A percentile compares a stretch with the other conserved stretches of the same genome.
Evolutionary conservation across 2,329 filamentous ascomycete genomes (phyloP).

Genomic region (Rasamsonia emersonii): DNA sequence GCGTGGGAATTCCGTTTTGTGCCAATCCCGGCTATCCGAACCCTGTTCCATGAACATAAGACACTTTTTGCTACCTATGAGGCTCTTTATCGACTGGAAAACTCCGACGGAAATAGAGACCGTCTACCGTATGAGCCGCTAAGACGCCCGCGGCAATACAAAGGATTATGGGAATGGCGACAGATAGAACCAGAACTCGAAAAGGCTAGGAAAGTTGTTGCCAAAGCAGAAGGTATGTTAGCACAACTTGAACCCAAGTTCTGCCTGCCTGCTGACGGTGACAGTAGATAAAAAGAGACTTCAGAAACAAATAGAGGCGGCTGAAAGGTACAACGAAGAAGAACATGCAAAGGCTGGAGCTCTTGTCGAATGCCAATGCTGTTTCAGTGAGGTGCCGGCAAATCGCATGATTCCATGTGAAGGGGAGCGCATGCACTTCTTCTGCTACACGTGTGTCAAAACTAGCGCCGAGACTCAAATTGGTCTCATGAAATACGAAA

Average conservation of each 20-base stretch:
- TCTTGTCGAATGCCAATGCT: slow-evolving; percentile 63
- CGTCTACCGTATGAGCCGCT: slow-evolving; percentile 14
- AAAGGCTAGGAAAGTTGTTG: slow-evolving; percentile 15
- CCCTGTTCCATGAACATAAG: slow-evolving; percentile 20
- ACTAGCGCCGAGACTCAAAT: slow-evolving; percentile 59
- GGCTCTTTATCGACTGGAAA: slow-evolving; percentile 16
- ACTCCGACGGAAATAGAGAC: slow-evolving; percentile 7
- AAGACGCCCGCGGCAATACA: slow-evolving; percentile 12
- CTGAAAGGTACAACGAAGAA: slow-evolving; percentile 27
- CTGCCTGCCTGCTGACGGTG: background rate
- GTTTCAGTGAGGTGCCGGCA: slow-evolving; percentile 57
- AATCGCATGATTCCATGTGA: slow-evolving; percentile 63
- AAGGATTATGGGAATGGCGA: too few relatives aligned
- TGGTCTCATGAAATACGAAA: slow-evolving; percentile 58
- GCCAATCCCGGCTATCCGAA: slow-evolving; percentile 29
- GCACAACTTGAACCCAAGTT: background rate
- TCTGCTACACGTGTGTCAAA: slow-evolving; percentile 60
- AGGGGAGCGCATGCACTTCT: slow-evolving; percentile 51
- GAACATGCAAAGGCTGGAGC: slow-evolving; percentile 40
- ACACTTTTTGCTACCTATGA: slow-evolving; percentile 22
- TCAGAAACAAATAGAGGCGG: slow-evolving; percentile 17
- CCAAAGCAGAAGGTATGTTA: slow-evolving; percentile 13
- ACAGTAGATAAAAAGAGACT: slow-evolving; percentile 7
- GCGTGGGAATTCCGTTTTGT: slow-evolving; percentile 28
- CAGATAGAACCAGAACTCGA: too few relatives aligned